Evolutionary conservation across 2,329 filamentous ascomycete genomes (phyloP).

Genomic region (Ophiostoma piceae): DNA sequence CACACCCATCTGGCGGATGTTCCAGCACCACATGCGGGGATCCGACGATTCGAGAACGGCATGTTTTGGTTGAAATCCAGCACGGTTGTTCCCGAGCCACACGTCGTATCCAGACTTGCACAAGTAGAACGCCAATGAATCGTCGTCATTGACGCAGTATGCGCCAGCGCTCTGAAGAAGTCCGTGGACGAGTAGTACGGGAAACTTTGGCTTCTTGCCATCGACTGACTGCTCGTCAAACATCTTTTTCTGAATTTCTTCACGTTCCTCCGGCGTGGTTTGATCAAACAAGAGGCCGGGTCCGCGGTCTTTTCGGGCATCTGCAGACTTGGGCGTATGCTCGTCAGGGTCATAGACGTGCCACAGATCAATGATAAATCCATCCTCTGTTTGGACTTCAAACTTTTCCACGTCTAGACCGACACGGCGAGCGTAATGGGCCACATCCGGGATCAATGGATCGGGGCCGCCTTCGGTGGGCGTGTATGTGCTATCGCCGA

Average conservation of each 20-base stretch:
- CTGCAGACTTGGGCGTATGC: slow-evolving; percentile 49
- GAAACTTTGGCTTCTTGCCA: slow-evolving; percentile 55
- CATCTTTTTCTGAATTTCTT: slow-evolving; percentile 22
- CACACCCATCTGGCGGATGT: slow-evolving; percentile 88
- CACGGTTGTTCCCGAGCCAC: slow-evolving; percentile 91
- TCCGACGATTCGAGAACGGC: slow-evolving; percentile 64
- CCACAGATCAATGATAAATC: slow-evolving; percentile 83
- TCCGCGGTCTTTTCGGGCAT: slow-evolving; percentile 49
- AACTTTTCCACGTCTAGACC: slow-evolving; percentile 81
- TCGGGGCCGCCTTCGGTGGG: slow-evolving; percentile 79
- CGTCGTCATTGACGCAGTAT: slow-evolving; percentile 85
- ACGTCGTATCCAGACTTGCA: slow-evolving; percentile 91
- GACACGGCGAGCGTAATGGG: slow-evolving; percentile 81
- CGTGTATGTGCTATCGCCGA: slow-evolving; percentile 47
- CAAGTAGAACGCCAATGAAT: slow-evolving; percentile 84
- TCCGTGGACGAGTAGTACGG: slow-evolving; percentile 81
- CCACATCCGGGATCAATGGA: slow-evolving; percentile 69
- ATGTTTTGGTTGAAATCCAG: slow-evolving; percentile 76
- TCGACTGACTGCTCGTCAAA: background rate
- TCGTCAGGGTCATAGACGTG: slow-evolving; percentile 82
- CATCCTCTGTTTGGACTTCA: slow-evolving; percentile 86
- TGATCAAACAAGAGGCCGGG: slow-evolving; percentile 57
- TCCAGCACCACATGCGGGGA: slow-evolving; percentile 95
- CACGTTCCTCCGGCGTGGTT: slow-evolving; percentile 27
- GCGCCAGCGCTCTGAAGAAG: slow-evolving; percentile 82